Percentiles rank a stretch among this genome's conserved stretches.
Conservation (phyloP, 2,329 filamentous ascomycete genomes). For the Botrytis galanthina region DNA sequence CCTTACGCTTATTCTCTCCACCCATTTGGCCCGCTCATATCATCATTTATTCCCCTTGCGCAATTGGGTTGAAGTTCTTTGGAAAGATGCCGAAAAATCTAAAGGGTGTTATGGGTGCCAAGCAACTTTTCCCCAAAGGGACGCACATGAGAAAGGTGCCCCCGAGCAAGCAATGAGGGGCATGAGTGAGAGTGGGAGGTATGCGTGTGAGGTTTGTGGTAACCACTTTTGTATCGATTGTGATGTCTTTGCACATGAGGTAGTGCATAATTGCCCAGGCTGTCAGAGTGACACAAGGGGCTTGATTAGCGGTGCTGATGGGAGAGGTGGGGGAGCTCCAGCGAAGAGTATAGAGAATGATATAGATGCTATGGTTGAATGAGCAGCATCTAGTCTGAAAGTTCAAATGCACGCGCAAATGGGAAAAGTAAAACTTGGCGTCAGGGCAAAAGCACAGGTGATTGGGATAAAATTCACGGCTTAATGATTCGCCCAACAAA, state of each 20-base stretch:
- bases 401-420: not conserved
- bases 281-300: slow-evolving; percentile 49
- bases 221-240: slow-evolving; percentile 98
- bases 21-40: slow-evolving; percentile 88
- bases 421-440: not conserved
- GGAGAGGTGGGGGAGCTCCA: not conserved
- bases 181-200: slow-evolving; percentile 81
- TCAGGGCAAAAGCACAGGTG: not conserved
- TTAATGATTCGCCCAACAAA: not conserved
- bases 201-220: slow-evolving; percentile 82
- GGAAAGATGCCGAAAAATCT: slow-evolving; percentile 61
- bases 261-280: slow-evolving; percentile 93
- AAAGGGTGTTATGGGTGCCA: slow-evolving; percentile 76
- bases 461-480: not conserved
- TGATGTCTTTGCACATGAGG: slow-evolving; percentile 91
- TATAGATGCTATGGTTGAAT: slow-evolving; percentile 17
- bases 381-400: not conserved
- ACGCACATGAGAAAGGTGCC: slow-evolving; percentile 36
- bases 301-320: not conserved
- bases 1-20: slow-evolving; percentile 89
- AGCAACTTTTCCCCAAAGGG: slow-evolving; percentile 37
- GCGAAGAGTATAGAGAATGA: not conserved
- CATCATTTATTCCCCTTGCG: slow-evolving; percentile 87
- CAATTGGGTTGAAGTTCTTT: slow-evolving; percentile 89
- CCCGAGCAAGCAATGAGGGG: slow-evolving; percentile 48